Base-by-base conservation (phyloP, 495 filamentous ascomycete genomes). In the Parathielavia appendiculata region DNA sequence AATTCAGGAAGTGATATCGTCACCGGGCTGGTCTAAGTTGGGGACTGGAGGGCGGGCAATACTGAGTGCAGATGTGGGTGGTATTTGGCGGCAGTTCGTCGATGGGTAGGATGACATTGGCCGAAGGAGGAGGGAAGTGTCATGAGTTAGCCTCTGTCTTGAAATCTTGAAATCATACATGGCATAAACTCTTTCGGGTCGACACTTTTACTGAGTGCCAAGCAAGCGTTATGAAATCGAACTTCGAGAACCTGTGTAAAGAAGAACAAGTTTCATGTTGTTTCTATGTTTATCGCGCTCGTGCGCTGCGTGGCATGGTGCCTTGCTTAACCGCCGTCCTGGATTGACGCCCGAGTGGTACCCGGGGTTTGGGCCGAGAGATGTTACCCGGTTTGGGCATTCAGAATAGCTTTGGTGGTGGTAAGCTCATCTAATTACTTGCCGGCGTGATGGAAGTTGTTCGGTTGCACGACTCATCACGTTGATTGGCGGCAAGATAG, bases 251-350 rank as follows among this genome's bases (percentile, higher is more conserved):
- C 13, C n/a, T 36, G 26, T 7, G 5, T 38, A 7, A 6, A 6
- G 13, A 36, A 47, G 32, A 11, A 30, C 12, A 5, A 20, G 26
- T 4, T 54, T 35, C 17, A 3, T 32, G 17, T 4, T 2, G 32
- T 46, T 58, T 44, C 48, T 58, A 52, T 44, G 56, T 58, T 58
- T 58, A 43, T 60, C 51, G 19, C n/a, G n/a, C 12, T 51, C 34
- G 22, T 30, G 47, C 16, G 26, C 41, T 49, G 46, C 41, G 34
- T 54, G 43, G 57, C 34, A 40, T 40, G 34, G 57, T 49, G 34
- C 57, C 41, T 55, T 60, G 57, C 34, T 26, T 60, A 55, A 43
- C 51, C 51, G 57, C 50, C 57, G 40, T 14, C 51, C 20, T 23
- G 23, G 32, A 38, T 32, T 13, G 11, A 17, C 16, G 6, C 1